Evolutionary conservation across 345 rosid species (phyloP).

Genomic region (Lagerstroemia speciosa): DNA sequence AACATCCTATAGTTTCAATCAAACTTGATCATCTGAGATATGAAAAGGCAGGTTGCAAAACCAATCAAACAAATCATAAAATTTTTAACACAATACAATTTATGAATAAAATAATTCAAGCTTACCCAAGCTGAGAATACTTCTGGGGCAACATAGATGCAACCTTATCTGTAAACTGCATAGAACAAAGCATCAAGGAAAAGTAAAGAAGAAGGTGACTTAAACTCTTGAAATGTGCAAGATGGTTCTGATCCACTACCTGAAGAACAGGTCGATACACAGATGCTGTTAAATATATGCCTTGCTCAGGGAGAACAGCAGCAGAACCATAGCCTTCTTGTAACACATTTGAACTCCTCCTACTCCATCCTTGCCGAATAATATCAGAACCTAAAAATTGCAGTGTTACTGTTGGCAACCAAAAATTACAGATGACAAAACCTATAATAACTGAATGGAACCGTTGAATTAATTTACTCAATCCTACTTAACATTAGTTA

Average conservation of each 20-base stretch:
- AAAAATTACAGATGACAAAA: slow-evolving; percentile 5
- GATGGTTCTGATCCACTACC: slow-evolving; percentile 36
- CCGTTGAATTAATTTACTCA: not conserved
- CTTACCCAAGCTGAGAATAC: slow-evolving; percentile 92
- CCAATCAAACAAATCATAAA: not conserved
- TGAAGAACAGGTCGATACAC: slow-evolving; percentile 88
- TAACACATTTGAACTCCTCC: slow-evolving; percentile 62
- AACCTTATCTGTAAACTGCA: slow-evolving; percentile 91
- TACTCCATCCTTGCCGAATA: slow-evolving; percentile 75
- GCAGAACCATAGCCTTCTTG: slow-evolving; percentile 99
- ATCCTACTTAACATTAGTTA: not conserved
- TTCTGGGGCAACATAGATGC: slow-evolving; percentile 77
- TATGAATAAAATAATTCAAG: slow-evolving; percentile 10
- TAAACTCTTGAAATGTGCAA: not conserved
- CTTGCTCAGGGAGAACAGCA: slow-evolving; percentile 94
- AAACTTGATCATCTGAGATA: not conserved
- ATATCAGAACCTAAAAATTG: slow-evolving; percentile 16
- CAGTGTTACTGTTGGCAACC: not conserved
- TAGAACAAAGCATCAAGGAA: slow-evolving; percentile 23
- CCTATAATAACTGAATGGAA: not conserved
- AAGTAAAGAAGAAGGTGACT: not conserved
- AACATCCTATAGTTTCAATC: not conserved
- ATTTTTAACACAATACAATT: not conserved
- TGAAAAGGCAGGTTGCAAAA: not conserved
- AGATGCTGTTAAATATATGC: slow-evolving; percentile 94